Base-by-base conservation (phyloP, 2,329 filamentous ascomycete species). In the Penicillium sp. region DNA sequence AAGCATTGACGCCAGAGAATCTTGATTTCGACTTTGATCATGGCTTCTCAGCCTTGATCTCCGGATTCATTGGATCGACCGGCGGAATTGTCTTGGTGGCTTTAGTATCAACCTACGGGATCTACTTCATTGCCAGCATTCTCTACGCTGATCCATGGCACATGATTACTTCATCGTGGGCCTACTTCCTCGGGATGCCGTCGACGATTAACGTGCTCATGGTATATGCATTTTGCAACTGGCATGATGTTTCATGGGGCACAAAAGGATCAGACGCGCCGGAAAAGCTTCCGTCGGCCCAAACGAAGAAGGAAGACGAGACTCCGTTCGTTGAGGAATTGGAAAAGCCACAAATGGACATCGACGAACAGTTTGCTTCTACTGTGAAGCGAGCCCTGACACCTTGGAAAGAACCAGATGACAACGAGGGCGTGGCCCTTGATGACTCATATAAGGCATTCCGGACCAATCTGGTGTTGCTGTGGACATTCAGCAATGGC, bases 381-480 rank as follows among this genome's bases (percentile, higher is more conserved):
- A 97, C 92, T 1, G 93, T 97, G 62, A 92, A 94, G 79, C 89
- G 93, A 69, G 93, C 92, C 29, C 79, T 97, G 53, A 86, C 87
- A 52, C 91, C 92, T 2, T 96, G 86, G 76, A 84, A 90, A 60
- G 82, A 90, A 51, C 86, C 83, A 4, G 83, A 86, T 51, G 89
- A 94, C 72, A 77, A 84, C 24, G 90, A 92, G 67, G 86, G 86
- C 72, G 92, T 92, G 78, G 90, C 90, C 10, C 83, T 96, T 43
- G 92, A 97, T 67, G 93, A 97, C 74, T 95, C 91, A 21, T 97
- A 97, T 86, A 97, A 97, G 81, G 92, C 91, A 78, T 97, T 97
- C 91, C 84, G 93, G 80, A 97, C 93, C 11, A 91, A 91, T 70
- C 81, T 97, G 59, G 90, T 96, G 52, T 86, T 92, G 18, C 80